These are phyloP conservation scores for Ceratobasidium sp. DNA, from an alignment of 1,284 basidiomycete species.

Conservation along the genomic window DNA sequence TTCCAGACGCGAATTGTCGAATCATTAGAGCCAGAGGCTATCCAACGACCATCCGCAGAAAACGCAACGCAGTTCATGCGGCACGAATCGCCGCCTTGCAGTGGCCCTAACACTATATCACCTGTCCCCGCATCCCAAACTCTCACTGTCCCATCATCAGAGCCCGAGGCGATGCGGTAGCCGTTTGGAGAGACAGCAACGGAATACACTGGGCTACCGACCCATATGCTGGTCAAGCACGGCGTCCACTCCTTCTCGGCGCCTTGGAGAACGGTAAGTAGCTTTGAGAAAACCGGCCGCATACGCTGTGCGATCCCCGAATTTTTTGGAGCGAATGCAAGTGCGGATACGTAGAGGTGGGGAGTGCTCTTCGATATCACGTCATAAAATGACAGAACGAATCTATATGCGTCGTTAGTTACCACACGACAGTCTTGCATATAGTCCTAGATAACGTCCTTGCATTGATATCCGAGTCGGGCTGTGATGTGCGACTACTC, in stretches of 20 bases:
- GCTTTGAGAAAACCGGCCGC: background rate
- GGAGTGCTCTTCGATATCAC: constrained; percentile 2
- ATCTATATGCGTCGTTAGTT: background rate
- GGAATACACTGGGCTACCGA: background rate
- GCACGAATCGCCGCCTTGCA: background rate
- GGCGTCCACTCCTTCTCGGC: no score
- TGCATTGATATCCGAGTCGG: background rate
- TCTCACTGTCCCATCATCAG: no score
- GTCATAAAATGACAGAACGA: constrained; percentile 12
- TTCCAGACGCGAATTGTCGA: background rate
- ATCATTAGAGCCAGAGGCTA: constrained; percentile 13
- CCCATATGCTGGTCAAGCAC: no score
- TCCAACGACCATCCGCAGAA: background rate
- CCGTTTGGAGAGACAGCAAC: constrained; percentile 5
- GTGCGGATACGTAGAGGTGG: constrained; percentile 24
- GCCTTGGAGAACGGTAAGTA: background rate
- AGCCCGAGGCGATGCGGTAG: no score
- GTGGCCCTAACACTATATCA: background rate
- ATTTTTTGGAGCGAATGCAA: constrained; percentile 7
- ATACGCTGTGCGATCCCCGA: background rate
- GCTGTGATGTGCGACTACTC: background rate
- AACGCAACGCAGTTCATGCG: background rate
- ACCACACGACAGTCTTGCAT: background rate
- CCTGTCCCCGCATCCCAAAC: background rate
- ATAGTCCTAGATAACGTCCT: background rate